Conservation (phyloP, 768 basidiomycete genomes). For the Amanita exitialis region DNA sequence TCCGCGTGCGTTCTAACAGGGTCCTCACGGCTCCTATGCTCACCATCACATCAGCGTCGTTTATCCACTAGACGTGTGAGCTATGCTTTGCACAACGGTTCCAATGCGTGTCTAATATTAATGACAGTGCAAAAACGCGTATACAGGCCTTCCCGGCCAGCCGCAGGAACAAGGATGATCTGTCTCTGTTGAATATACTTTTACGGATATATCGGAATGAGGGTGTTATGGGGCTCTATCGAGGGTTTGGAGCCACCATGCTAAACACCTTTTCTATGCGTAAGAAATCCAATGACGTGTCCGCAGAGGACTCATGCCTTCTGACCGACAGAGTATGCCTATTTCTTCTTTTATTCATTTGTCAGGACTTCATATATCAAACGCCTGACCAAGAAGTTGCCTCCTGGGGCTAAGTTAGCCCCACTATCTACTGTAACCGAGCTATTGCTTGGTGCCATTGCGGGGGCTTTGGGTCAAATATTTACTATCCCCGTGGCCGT, state of each 20-base stretch:
- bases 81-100: conserved; percentile 9
- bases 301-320: conserved; percentile 5
- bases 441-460: conserved; percentile 79
- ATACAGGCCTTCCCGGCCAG: conserved; percentile 72
- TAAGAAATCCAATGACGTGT: conserved; percentile 25
- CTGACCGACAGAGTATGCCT: conserved; percentile 75
- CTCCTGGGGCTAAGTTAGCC: conserved; percentile 49
- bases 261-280: conserved; percentile 97
- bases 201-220: conserved; percentile 68
- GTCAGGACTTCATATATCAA: conserved; percentile 78
- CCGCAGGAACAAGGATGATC: conserved; percentile 41
- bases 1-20: conserved; percentile 60
- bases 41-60: conserved; percentile 48
- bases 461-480: conserved; percentile 91
- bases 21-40: conserved; percentile 6
- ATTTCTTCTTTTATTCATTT: conserved; percentile 98
- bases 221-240: conserved; percentile 76
- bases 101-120: conserved; percentile 5
- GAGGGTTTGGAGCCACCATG: conserved; percentile 95
- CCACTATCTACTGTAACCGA: conserved; percentile 70
- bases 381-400: conserved; percentile 48
- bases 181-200: conserved; percentile 56
- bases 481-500: conserved; percentile 98
- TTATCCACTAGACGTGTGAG: conserved; percentile 92
- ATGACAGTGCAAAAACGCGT: conserved; percentile 77